phyloP scores from a whole-genome alignment of 1,139 yeast genomes.

The Hyphopichia burtonii region DNA sequence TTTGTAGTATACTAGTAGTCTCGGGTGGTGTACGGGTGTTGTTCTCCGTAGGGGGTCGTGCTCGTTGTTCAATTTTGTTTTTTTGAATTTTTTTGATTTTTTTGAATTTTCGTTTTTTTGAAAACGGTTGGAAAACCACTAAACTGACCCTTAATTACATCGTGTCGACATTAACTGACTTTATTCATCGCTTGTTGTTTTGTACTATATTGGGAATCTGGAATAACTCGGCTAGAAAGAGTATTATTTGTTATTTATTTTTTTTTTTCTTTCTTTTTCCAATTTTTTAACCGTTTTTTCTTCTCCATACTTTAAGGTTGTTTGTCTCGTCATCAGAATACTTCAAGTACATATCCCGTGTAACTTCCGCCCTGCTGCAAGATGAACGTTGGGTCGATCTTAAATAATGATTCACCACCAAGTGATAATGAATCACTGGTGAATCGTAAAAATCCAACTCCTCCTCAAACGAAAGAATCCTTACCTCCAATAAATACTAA shows the following conservation, averaged over 20 bases:
- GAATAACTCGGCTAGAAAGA: background rate
- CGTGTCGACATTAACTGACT: too few relatives aligned
- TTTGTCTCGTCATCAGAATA: too few relatives aligned
- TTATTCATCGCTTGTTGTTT: too few relatives aligned
- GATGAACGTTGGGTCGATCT: slow-evolving; percentile 50
- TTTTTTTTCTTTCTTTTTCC: background rate
- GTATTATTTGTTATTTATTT: background rate
- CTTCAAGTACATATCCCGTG: background rate
- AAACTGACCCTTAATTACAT: too few relatives aligned
- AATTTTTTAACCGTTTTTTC: background rate
- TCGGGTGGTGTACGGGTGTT: too few relatives aligned
- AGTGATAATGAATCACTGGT: slow-evolving; percentile 19
- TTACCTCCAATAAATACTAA: slow-evolving; percentile 1
- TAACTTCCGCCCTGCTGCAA: background rate
- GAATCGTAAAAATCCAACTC: background rate
- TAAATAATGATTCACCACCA: slow-evolving; percentile 43
- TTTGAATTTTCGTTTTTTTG: too few relatives aligned
- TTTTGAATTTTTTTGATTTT: too few relatives aligned
- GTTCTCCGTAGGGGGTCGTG: too few relatives aligned
- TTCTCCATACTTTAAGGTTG: background rate
- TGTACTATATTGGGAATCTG: background rate
- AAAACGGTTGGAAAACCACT: too few relatives aligned
- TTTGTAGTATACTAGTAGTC: too few relatives aligned
- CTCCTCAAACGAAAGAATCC: background rate
- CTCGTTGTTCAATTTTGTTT: too few relatives aligned